Base-by-base conservation (phyloP, 2,329 filamentous ascomycete species). In the Fusarium palustre region DNA sequence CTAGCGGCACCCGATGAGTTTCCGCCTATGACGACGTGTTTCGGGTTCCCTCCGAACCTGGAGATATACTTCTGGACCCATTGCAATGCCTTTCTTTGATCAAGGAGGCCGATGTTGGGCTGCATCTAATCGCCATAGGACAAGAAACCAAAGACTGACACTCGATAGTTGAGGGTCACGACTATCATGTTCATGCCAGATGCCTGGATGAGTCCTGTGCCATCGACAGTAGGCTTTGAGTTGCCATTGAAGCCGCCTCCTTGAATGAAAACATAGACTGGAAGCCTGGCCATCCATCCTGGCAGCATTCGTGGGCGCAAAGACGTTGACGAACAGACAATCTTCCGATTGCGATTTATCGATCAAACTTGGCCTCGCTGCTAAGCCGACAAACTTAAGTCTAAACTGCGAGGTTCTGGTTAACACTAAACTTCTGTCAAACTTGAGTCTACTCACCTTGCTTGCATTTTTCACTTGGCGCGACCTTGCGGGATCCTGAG, bases 91-190 rank as follows among this genome's bases (percentile, higher is more conserved):
- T 90, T 90, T 55, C 88, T 82, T 76, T 93, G 90, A 75, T 94
- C 91, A 38, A 86, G 85, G 2, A 94, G 80, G 2, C 92, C 92
- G 69, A 88, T 90, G 76, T 94, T 94, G 34, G 89, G 75, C 62
- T 84, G 86, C 4, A 86, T 85, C 71, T 67, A 73, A 71, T 91
- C 85, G 18, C 85, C 79, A 62, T 87, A 82, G 5, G 87, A 86
- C 18, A 94, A 82, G 75, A 93, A 94, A 0, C 92, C 91, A 69
- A 88, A 93, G 0, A 87, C 85, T 0, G 91, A 91, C 16, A 94
- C 90, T 12, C 92, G 88, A 76, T 94, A 94, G 79, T 93, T 94
- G 78, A 92, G 86, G 12, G 84, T 90, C 3, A 94, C 90, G 1
- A 93, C 87, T 0, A 94, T 80, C 22, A 93, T 89, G 59, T 85